Evolutionary conservation across 148 eudicot genomes (phyloP), one percentile per base, ranked within the genome.

Genomic region (Chenopodium quinoa): DNA sequence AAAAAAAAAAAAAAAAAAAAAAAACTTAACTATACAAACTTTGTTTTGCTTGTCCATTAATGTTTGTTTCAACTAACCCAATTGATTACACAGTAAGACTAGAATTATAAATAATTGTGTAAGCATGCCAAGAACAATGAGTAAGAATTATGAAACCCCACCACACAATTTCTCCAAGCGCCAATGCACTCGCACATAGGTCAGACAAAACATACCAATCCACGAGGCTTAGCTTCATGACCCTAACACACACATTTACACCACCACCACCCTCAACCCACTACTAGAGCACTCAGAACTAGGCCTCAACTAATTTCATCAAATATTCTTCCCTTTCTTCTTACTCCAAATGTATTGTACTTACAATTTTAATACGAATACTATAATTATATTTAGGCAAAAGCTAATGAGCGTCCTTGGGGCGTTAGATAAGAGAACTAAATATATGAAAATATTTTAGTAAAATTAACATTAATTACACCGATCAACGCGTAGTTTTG

Each of bases 241-340:
- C 73, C 73, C 60, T 4, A 78, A 67, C 81, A 70, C 80, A 40
- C 44, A 40, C 40, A 34, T 34, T 40, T 40, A 40, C 44, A 40
- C 44, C 44, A 40, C 44, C 44, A 78, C 81, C 81, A 78, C 71
- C 19, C 65, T 54, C 44, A 47, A 20, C 72, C 74, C 75, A 78
- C 81, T 78, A 68, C 11, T 29, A 31, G 37, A 32, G 54, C 54
- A 64, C 73, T 13, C 27, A 67, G 29, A 54, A 68, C 81, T 48
- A 68, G 1, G 40, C 74, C 80, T 78, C 31, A 66, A 31, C 23
- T 47, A 40, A 40, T 40, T 78, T 78, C 16, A 78, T 78, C 80
- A 77, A 47, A 62, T 27, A 46, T 66, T 78, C 62, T 66, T 78
- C 58, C 32, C 80, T 68, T 63, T 52, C 2, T n/a, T 1, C 12